Evolutionary conservation across 768 basidiomycete genomes (phyloP).

Genomic region (Leccinum broughii): DNA sequence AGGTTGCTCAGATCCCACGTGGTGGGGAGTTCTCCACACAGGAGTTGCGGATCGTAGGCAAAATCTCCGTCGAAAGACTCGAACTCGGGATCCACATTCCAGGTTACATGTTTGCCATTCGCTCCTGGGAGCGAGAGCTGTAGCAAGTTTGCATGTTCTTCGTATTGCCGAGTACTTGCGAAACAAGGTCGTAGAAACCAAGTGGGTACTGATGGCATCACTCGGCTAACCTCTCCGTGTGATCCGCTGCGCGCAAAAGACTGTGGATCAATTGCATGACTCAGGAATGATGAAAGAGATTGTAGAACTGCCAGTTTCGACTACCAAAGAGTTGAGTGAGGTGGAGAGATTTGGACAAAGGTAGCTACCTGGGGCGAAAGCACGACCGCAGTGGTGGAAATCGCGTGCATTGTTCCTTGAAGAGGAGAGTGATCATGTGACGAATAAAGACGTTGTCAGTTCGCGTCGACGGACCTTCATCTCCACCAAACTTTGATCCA

Average conservation of each 20-base stretch:
- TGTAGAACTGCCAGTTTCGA: constrained; percentile 77
- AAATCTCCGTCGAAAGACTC: constrained; percentile 34
- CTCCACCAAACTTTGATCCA: constrained; percentile 60
- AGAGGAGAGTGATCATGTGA: constrained; percentile 1
- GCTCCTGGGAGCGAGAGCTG: constrained; percentile 20
- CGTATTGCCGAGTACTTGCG: constrained; percentile 47
- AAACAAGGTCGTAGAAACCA: constrained; percentile 74
- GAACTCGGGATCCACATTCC: constrained; percentile 27
- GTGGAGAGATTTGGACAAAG: not conserved
- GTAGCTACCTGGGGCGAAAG: constrained; percentile 57
- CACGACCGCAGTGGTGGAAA: constrained; percentile 63
- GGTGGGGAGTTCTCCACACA: constrained; percentile 12
- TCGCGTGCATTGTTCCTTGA: constrained; percentile 40
- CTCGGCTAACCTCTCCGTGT: constrained; percentile 9
- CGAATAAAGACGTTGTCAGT: not conserved
- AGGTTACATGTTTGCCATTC: constrained; percentile 23
- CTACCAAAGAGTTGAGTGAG: constrained; percentile 36
- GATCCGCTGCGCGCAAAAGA: constrained; percentile 19
- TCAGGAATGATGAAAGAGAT: constrained; percentile 71
- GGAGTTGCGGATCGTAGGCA: constrained; percentile 24
- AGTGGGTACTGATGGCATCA: constrained; percentile 38
- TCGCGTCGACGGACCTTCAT: constrained; percentile 43
- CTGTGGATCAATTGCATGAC: constrained; percentile 40
- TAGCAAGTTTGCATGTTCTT: constrained; percentile 52
- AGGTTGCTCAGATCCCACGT: constrained; percentile 40